phyloP scores from a whole-genome alignment of 1,284 basidiomycete genomes.

The Cystobasidium sp. region DNA sequence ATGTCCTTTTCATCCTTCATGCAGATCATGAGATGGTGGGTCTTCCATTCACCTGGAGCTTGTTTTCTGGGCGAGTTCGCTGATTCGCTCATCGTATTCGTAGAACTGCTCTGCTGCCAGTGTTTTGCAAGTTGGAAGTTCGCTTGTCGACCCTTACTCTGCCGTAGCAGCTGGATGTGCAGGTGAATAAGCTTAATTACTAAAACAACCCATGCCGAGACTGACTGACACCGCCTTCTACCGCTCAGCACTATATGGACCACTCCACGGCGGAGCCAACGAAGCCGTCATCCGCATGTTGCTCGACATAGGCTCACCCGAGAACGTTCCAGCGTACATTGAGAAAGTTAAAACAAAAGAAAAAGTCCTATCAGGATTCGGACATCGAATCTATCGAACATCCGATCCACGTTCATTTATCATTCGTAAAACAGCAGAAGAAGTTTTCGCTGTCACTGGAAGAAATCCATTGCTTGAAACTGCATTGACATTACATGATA shows the following conservation, averaged over 20 bases:
- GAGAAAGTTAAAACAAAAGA: slow-evolving; percentile 82
- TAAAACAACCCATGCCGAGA: neutral
- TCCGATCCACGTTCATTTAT: slow-evolving; percentile 83
- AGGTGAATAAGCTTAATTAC: slow-evolving; percentile 1
- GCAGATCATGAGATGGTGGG: slow-evolving; percentile 63
- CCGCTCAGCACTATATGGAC: slow-evolving; percentile 61
- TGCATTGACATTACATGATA: slow-evolving; percentile 82
- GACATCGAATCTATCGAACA: slow-evolving; percentile 49
- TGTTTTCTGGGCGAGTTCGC: neutral
- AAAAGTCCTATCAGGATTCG: slow-evolving; percentile 67
- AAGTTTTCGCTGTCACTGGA: slow-evolving; percentile 68
- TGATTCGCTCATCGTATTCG: slow-evolving; percentile 58
- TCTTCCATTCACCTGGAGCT: slow-evolving; percentile 52
- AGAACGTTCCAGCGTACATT: slow-evolving; percentile 75
- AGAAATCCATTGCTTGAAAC: slow-evolving; percentile 79
- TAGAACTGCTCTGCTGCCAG: slow-evolving; percentile 82
- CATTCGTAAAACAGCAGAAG: slow-evolving; percentile 81
- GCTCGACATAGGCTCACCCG: slow-evolving; percentile 73
- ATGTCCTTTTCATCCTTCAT: slow-evolving; percentile 81
- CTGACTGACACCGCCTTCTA: neutral
- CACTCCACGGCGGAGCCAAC: slow-evolving; percentile 76
- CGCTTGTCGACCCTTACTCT: slow-evolving; percentile 82
- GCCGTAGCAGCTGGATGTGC: slow-evolving; percentile 82
- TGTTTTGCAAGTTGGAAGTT: slow-evolving; percentile 80
- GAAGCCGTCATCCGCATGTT: slow-evolving; percentile 85